phyloP scores from a whole-genome alignment of 2,329 filamentous ascomycete genomes.

The Diplodia sapinea region DNA sequence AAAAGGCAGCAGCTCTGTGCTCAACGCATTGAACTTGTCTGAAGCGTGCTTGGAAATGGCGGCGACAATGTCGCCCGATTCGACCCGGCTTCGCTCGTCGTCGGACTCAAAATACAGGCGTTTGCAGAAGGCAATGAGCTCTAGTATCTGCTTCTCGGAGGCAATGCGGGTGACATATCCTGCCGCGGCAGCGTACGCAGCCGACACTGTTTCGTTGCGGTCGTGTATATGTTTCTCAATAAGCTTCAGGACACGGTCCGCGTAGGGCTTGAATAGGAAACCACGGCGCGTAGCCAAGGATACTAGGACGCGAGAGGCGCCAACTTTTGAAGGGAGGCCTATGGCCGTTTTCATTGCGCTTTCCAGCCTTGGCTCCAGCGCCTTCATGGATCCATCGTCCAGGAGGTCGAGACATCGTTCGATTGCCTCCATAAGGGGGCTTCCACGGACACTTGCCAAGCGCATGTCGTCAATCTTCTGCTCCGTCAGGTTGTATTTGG shows the following conservation, averaged over 20 bases:
- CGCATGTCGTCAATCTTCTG: slow-evolving; percentile 90
- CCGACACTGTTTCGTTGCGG: slow-evolving; percentile 90
- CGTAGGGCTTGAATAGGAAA: slow-evolving; percentile 75
- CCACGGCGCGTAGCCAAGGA: slow-evolving; percentile 82
- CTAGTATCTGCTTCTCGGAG: slow-evolving; percentile 63
- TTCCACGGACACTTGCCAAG: slow-evolving; percentile 79
- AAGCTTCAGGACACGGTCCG: slow-evolving; percentile 75
- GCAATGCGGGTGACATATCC: slow-evolving; percentile 79
- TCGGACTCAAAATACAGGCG: slow-evolving; percentile 82
- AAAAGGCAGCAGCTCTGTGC: slow-evolving; percentile 79
- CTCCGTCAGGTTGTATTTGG: slow-evolving; percentile 80
- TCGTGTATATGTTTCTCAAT: slow-evolving; percentile 85
- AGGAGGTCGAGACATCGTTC: slow-evolving; percentile 85
- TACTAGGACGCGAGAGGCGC: slow-evolving; percentile 82
- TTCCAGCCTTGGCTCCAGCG: slow-evolving; percentile 74
- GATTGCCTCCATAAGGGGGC: slow-evolving; percentile 90
- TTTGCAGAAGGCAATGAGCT: slow-evolving; percentile 62
- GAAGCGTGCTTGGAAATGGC: slow-evolving; percentile 85
- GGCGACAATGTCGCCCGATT: slow-evolving; percentile 81
- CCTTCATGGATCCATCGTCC: slow-evolving; percentile 77
- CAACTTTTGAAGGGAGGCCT: slow-evolving; percentile 92
- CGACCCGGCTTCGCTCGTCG: slow-evolving; percentile 74
- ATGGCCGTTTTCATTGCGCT: slow-evolving; percentile 83
- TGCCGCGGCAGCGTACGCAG: slow-evolving; percentile 82
- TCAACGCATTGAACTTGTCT: slow-evolving; percentile 82